Evolutionary conservation across 2,329 filamentous ascomycete species (phyloP), one percentile per base, ranked within the genome.

Genomic region (Trichoderma arundinaceum): DNA sequence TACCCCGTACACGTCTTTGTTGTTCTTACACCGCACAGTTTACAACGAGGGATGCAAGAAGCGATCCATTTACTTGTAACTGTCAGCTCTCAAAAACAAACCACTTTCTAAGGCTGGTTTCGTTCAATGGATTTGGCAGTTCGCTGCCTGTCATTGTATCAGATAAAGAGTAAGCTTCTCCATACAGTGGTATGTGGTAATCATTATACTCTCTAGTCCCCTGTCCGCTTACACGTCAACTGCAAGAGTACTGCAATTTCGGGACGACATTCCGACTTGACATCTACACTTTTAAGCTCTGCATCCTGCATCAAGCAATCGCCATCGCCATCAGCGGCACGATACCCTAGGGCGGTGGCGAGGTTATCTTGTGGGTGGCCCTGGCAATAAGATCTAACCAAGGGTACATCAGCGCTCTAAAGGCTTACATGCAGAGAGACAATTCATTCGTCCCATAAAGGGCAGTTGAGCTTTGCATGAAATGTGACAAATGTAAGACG

Each of bases 181-280:
- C 7, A 8, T 41, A 6, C 2, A 32, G 49, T 19, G 4, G 22
- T 7, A 33, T 8, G n/a, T 52, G 48, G 48, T 22, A 32, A 52
- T 35, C 28, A 7, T 52, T 38, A 7, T 10, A 38, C 48, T 43
- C 15, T 35, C 28, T 22, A 12, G 28, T 51, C 13, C 53, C 39
- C 48, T 51, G 22, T n/a, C 39, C 12, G 9, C 12, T 38, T 39
- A 22, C 10, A 51, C n/a, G 44, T 49, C 35, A 49, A 19, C 39
- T 41, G 57, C 15, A 39, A 51, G 46, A 35, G 33, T 17, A 60
- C 44, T 60, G 57, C 12, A 60, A 51, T 60, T 41, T 60, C 57
- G 57, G 57, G 35, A 51, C n/a, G 57, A 8, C 19, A 28, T 41
- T 41, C 57, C 57, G 57, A 39, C 44, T n/a, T 38, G 44, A 38